Percentiles rank a stretch among this genome's conserved stretches.
These are phyloP conservation scores for Cronartium quercuum DNA, from an alignment of 1,284 basidiomycete species.

Conservation along the genomic window DNA sequence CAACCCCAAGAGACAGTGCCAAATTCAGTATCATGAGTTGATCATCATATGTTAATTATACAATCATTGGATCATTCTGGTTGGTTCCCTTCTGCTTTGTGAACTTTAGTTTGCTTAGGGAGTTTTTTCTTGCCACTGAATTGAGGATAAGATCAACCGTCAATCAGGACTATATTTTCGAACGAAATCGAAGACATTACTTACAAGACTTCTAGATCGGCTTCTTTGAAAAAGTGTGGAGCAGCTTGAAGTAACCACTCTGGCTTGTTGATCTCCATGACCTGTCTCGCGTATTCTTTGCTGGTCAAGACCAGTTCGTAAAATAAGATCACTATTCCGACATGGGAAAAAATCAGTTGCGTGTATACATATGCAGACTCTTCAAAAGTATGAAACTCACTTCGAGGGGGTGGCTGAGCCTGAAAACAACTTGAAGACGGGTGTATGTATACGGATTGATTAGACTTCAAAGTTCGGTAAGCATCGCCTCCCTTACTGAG, in stretches of 20 bases:
- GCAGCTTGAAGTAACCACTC: conserved; percentile 89
- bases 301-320: conserved; percentile 71
- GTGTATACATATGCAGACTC: not conserved
- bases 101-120: conserved; percentile 23
- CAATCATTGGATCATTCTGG: not conserved
- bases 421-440: conserved; percentile 93
- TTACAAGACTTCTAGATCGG: conserved; percentile 30
- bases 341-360: not conserved
- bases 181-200: not conserved
- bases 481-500: conserved; percentile 47
- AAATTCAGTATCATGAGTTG: not conserved
- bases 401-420: conserved; percentile 83
- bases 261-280: conserved; percentile 89
- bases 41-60: not conserved
- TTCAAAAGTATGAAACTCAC: conserved; percentile 3
- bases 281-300: conserved; percentile 65
- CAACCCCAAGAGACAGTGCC: too few relatives aligned
- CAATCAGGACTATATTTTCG: not conserved
- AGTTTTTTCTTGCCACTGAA: conserved; percentile 36
- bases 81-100: conserved; percentile 11
- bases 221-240: conserved; percentile 83
- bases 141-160: not conserved
- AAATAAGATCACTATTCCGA: conserved; percentile 63
- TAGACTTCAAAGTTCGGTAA: conserved; percentile 72
- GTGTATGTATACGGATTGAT: conserved; percentile 91